Base-by-base conservation (phyloP, 805 yeast species). In the Wickerhamiella kurtzmanii region DNA sequence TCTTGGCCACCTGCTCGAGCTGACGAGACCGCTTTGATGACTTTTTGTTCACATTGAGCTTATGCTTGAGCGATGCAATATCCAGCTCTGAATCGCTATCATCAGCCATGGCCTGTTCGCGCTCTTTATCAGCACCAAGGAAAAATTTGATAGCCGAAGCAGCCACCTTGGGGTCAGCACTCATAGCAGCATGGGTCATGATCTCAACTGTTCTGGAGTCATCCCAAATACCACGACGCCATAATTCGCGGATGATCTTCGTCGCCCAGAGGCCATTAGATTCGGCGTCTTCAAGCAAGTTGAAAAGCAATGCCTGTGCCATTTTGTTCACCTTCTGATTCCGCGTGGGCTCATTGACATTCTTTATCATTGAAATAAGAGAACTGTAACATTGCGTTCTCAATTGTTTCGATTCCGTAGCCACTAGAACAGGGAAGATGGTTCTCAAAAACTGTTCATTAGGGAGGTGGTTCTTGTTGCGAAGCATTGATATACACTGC, bases 151-250 rank as follows among this genome's bases (percentile, higher is more conserved):
- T 92, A 51, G 96, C 98, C 2, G 96, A 82, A 46, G 82, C 69
- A 4, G 94, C 81, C 43, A 92, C 92, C 65, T 92, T 92, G 15
- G 72, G 69, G 57, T 92, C 95, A 15, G 81, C 80, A 59, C 87
- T 96, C 51, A 85, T 65, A 1, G 96, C 86, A 1, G 97, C 96
- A 57, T 86, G 92, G 1, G 94, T 81, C 97, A 92, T 88, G 59
- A 92, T 78, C 64, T 92, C 98, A n/a, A 92, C 95, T 0, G 97
- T 82, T 58, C 96, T 73, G 0, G 95, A 76, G 63, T 92, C 99
- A 63, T 87, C 96, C 99, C 99, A 92, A 49, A 92, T 83, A 60
- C 95, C 95, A 61, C 97, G 75, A 69, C 95, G 76, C 99, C 99
- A 92, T 44, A 92, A 69, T 64, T 92, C 97, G 61, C 97, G 76